Conservation (phyloP, 495 filamentous ascomycete genomes). For the Penicillium antarcticum region DNA sequence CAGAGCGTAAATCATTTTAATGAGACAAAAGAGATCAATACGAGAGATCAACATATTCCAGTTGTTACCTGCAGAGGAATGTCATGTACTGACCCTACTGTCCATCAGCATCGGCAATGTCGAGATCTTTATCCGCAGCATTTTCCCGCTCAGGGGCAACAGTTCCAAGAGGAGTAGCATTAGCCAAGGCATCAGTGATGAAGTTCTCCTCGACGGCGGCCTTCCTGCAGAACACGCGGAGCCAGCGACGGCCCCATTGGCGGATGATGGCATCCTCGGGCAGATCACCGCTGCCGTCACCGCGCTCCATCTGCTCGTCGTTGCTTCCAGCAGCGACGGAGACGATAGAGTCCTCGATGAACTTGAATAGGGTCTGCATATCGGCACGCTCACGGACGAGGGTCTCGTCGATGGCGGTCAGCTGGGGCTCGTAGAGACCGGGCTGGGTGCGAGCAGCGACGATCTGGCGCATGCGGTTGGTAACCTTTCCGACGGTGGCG, state of each 20-base stretch:
- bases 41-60: not conserved
- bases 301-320: slow-evolving; percentile 64
- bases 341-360: slow-evolving; percentile 75
- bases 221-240: slow-evolving; percentile 78
- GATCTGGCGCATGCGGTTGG: slow-evolving; percentile 82
- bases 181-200: slow-evolving; percentile 38
- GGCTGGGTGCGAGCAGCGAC: slow-evolving; percentile 55
- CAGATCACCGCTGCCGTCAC: slow-evolving; percentile 36
- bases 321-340: slow-evolving; percentile 70
- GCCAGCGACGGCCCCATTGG: slow-evolving; percentile 82
- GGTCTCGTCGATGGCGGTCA: slow-evolving; percentile 61
- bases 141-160: slow-evolving; percentile 21
- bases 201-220: slow-evolving; percentile 77
- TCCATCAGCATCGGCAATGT: slow-evolving; percentile 29
- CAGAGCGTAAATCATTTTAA: slow-evolving; percentile 5
- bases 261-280: slow-evolving; percentile 62
- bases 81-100: slow-evolving; percentile 3
- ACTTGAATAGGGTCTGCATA: slow-evolving; percentile 75
- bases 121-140: slow-evolving; percentile 28
- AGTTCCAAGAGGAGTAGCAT: slow-evolving; percentile 38
- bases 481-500: slow-evolving; percentile 88
- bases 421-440: slow-evolving; percentile 56
- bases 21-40: not conserved
- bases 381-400: slow-evolving; percentile 60
- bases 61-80: not conserved